Base-by-base conservation (phyloP, 257 asterid genomes). In the Linderniella brevidens region DNA sequence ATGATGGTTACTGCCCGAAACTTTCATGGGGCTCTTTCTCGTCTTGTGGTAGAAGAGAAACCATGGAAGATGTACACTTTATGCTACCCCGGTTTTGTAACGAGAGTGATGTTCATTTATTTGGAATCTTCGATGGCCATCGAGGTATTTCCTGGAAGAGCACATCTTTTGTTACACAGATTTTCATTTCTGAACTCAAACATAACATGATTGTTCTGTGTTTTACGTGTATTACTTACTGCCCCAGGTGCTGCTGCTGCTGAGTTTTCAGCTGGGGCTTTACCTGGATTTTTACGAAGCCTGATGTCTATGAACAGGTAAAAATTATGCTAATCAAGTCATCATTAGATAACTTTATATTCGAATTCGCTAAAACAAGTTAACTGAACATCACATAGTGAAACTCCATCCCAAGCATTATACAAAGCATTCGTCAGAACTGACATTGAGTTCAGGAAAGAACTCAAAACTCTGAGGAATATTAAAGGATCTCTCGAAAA, bases 41-140 rank as follows among this genome's bases (percentile, higher is more conserved):
- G 48, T 72, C 87, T 56, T 78, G 96, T 59, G 98, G 98, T 68
- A 75, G 86, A 70, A 76, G 97, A 70, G 97, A 88, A 72, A 68
- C 82, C 29, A 88, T 88, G 97, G 97, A 88, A 70, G 97, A 84
- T 38, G 69, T 74, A 9, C 93, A 78, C 72, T 76, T 78, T 68
- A 63, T 88, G 57, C 54, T 76, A 47, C 90, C 97, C 17, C 58
- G 62, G 37, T 45, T 84, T 51, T 70, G 69, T 59, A 56, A 69
- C 51, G 73, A 69, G 60, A 56, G 62, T 39, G 72, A 61, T 62
- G 58, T 84, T 45, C 92, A 88, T 67, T 57, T 72, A 11, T 88
- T 83, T 51, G 97, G 95, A 52, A 73, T 88, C 64, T 76, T 88
- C 47, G 95, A 88, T 66, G 97, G 97, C 38, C 97, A 88, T 78